Evolutionary conservation across 192 early-diverging fungal genomes (phyloP).

Genomic region (Diversispora epigaea): DNA sequence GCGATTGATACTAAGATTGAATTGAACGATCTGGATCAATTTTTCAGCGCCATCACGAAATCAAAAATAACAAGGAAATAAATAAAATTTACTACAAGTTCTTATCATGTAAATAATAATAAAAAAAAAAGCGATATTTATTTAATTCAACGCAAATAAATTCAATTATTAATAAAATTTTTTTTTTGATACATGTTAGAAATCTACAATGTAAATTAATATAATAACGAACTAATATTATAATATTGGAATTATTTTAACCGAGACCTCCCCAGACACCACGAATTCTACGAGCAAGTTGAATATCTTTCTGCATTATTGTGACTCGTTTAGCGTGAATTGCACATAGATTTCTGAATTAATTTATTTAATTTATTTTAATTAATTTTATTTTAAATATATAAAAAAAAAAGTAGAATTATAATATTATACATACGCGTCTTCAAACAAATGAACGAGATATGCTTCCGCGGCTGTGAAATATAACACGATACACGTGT

Average conservation of each 20-base stretch:
- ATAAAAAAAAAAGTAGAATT: background rate
- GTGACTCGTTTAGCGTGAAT: constrained; percentile 95
- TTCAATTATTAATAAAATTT: too few species aligned
- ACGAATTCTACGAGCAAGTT: constrained; percentile 84
- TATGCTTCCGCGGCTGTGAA: constrained; percentile 68
- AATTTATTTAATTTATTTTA: background rate
- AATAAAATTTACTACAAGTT: background rate
- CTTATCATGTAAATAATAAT: too few species aligned
- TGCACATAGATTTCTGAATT: constrained; percentile 77
- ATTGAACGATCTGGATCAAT: background rate
- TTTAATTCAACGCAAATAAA: too few species aligned
- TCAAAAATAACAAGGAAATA: background rate
- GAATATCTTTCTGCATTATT: constrained; percentile 89
- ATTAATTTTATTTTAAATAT: background rate
- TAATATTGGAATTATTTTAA: background rate
- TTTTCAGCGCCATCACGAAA: background rate
- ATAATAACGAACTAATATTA: too few species aligned
- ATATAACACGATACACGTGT: too few species aligned
- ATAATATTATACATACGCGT: constrained; percentile 61
- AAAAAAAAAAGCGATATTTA: too few species aligned
- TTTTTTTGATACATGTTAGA: too few species aligned
- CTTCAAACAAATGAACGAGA: constrained; percentile 84
- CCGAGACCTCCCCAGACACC: constrained; percentile 79
- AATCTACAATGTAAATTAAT: too few species aligned
- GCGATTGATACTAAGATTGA: background rate